A percentile compares a stretch with the other conserved stretches of the same genome.
These are phyloP conservation scores for Tricholoma flavovirens DNA, from an alignment of 768 basidiomycete species.

Conservation along the genomic window DNA sequence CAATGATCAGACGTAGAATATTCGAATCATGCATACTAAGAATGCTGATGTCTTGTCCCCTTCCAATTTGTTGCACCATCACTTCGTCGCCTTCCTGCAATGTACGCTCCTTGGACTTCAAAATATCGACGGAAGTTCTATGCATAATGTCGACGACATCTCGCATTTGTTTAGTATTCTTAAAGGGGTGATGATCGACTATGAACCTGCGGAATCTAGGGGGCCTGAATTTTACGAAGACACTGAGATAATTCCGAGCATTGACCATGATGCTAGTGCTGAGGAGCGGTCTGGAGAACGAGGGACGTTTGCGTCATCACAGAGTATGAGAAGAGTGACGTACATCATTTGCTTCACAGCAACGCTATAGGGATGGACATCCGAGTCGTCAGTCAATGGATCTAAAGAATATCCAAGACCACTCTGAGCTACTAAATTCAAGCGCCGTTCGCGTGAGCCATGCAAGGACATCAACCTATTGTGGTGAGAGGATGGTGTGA, in stretches of 20 bases:
- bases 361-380: constrained; percentile 18
- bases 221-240: constrained; percentile 1
- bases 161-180: neutral
- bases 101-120: constrained; percentile 4
- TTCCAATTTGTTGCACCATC: neutral
- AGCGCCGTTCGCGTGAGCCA: too few species aligned
- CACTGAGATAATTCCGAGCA: too few species aligned
- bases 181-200: constrained; percentile 5
- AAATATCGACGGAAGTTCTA: constrained; percentile 4
- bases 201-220: constrained; percentile 6
- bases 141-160: too few species aligned
- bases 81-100: constrained; percentile 4
- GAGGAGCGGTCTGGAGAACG: too few species aligned
- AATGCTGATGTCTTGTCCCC: constrained; percentile 1
- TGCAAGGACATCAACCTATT: constrained; percentile 25
- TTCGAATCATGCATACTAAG: neutral
- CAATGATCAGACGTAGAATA: neutral
- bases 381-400: too few species aligned
- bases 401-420: too few species aligned
- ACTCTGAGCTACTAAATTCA: too few species aligned
- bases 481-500: neutral
- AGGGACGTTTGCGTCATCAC: too few species aligned
- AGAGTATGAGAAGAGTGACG: neutral
- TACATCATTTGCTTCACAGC: constrained; percentile 23
- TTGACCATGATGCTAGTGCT: too few species aligned